Conservation (phyloP, 2,329 filamentous ascomycete species). For the Emericellopsis cladophorae region DNA sequence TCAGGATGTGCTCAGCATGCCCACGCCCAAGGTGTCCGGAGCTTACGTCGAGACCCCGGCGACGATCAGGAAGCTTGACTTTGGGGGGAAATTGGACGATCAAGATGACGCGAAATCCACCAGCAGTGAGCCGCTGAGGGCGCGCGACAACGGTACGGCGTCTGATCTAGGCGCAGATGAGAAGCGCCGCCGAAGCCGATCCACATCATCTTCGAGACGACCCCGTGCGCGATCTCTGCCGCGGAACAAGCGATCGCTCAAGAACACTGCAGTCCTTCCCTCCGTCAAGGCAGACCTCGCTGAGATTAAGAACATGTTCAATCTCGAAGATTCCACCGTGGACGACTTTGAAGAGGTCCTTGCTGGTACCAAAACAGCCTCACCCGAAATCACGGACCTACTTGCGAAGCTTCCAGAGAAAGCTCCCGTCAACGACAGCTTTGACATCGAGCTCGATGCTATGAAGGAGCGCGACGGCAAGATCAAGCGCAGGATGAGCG, state of each 20-base stretch:
- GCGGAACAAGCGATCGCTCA: constrained; percentile 29
- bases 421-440: constrained; percentile 9
- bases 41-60: constrained; percentile 45
- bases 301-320: constrained; percentile 36
- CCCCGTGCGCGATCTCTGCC: constrained; percentile 25
- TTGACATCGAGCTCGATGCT: constrained; percentile 8
- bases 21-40: constrained; percentile 40
- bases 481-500: neutral
- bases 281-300: constrained; percentile 43
- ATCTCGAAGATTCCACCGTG: constrained; percentile 47
- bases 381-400: constrained; percentile 11
- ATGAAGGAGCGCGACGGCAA: constrained; percentile 5
- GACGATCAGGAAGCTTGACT: constrained; percentile 7
- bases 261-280: constrained; percentile 40
- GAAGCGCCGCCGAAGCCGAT: neutral
- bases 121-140: constrained; percentile 7
- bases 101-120: neutral
- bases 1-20: constrained; percentile 31
- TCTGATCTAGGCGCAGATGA: constrained; percentile 8
- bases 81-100: constrained; percentile 1
- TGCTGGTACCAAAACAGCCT: constrained; percentile 18
- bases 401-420: constrained; percentile 10
- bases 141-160: constrained; percentile 14
- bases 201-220: constrained; percentile 12
- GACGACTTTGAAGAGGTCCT: constrained; percentile 43